Base-by-base conservation (phyloP, 805 yeast genomes). In the Metschnikowia koreensis region DNA sequence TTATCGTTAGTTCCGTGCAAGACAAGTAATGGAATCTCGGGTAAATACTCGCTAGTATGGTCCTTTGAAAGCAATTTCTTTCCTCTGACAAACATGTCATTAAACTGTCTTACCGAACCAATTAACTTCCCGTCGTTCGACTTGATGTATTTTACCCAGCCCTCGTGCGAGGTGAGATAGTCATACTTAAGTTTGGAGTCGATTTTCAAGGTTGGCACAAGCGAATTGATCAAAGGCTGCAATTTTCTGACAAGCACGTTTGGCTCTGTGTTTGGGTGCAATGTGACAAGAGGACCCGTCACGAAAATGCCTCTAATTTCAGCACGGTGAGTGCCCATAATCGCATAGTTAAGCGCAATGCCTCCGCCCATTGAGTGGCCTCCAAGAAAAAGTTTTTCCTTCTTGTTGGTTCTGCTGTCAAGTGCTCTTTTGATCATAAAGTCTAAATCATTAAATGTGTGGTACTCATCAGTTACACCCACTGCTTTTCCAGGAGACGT, bases 321-420 rank as follows among this genome's bases (percentile, higher is more conserved):
- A 28, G 77, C 74, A 42, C 68, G 73, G 60, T 75, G 68, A 52
- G 71, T 77, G 2, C 92, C 92, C 33, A 64, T 62, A 37, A 81
- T 74, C 3, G 81, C 82, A 63, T 87, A 87, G 65, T 83, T 84
- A 51, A 87, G 68, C 0, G 71, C 72, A 46, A 87, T 81, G 0
- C 86, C 92, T 17, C 93, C 93, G 46, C 96, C 96, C 92, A 88
- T 86, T 9, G 91, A 86, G 57, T 84, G 89, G 1, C 93, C 91
- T 61, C 79, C 71, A 43, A 88, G 61, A 58, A 72, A 77, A 33
- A 86, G 58, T 54, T 79, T 79, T 44, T 71, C 74, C 2, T 51
- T 41, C 6, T 65, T 44, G 49, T 62, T 66, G 11, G 49, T 48
- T 38, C 67, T 54, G 29, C 71, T 70, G 16, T 75, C 73, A 22